phyloP scores from a whole-genome alignment of 2,329 filamentous ascomycete genomes.

The Monilinia polystroma region DNA sequence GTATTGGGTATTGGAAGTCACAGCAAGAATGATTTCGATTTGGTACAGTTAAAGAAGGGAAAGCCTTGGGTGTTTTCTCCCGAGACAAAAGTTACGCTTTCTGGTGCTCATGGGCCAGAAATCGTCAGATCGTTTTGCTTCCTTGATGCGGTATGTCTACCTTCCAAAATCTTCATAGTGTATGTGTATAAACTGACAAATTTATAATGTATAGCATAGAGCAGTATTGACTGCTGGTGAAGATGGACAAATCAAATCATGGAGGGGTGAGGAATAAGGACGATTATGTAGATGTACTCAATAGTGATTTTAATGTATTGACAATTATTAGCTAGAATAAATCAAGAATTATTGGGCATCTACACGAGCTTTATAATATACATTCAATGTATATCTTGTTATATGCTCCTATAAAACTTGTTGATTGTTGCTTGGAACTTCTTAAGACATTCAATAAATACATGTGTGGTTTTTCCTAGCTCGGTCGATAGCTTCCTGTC shows the following conservation, averaged over 20 bases:
- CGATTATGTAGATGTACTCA: neutral
- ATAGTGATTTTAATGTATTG: neutral
- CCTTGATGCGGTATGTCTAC: conserved; percentile 52
- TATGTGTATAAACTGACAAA: conserved; percentile 7
- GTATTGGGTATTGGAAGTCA: conserved; percentile 66
- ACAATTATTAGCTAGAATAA: neutral
- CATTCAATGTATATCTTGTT: neutral
- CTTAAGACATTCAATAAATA: neutral
- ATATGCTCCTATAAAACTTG: neutral
- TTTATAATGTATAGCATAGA: conserved; percentile 32
- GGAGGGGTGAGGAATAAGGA: conserved; percentile 37
- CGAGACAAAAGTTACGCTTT: conserved; percentile 57
- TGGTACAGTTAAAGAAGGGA: conserved; percentile 58
- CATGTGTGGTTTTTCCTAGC: conserved; percentile 14
- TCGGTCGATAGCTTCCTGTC: conserved; percentile 21
- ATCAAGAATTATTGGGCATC: neutral
- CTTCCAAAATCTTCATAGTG: neutral
- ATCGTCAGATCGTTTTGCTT: conserved; percentile 64
- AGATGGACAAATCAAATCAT: conserved; percentile 44
- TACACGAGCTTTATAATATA: neutral
- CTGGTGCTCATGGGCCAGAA: conserved; percentile 62
- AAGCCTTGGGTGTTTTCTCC: conserved; percentile 54
- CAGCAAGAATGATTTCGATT: conserved; percentile 57
- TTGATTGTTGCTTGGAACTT: neutral
- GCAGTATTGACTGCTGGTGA: conserved; percentile 44